Evolutionary conservation across 2,329 filamentous ascomycete genomes (phyloP).

Genomic region (Colletotrichum abscissum): DNA sequence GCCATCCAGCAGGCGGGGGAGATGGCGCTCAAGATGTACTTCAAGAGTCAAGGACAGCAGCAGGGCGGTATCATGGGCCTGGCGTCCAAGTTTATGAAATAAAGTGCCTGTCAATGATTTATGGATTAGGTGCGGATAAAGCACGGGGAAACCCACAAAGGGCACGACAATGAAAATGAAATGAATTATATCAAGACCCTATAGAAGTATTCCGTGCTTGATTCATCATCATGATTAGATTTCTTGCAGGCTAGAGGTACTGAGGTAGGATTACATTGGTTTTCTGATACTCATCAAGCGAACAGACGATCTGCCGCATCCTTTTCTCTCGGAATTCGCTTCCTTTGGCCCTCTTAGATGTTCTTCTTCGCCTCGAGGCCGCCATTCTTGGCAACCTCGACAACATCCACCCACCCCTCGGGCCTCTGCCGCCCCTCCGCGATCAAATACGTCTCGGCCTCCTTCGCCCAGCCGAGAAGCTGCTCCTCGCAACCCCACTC

Average conservation of each 20-base stretch:
- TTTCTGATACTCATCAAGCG: background rate
- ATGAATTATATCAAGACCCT: too few relatives aligned
- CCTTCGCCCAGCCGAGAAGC: conserved; percentile 69
- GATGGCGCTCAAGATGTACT: conserved; percentile 90
- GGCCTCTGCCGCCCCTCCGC: conserved; percentile 63
- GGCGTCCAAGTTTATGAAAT: conserved; percentile 58
- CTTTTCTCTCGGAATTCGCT: too few relatives aligned
- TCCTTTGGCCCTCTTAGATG: background rate
- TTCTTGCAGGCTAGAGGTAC: background rate
- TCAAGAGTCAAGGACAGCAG: conserved; percentile 77
- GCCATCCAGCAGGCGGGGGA: conserved; percentile 83
- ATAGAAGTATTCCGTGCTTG: too few relatives aligned
- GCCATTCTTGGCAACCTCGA: conserved; percentile 47
- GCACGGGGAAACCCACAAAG: too few relatives aligned
- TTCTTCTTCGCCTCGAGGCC: conserved; percentile 32
- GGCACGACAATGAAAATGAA: too few relatives aligned
- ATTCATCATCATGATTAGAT: too few relatives aligned
- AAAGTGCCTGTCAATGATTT: conserved; percentile 3
- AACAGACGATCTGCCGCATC: too few relatives aligned
- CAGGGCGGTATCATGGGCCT: conserved; percentile 62
- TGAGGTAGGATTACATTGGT: background rate
- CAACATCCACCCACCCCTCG: conserved; percentile 68
- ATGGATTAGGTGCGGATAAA: too few relatives aligned
- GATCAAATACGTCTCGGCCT: conserved; percentile 66
- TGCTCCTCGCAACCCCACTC: conserved; percentile 76